Evolutionary conservation across 2,329 filamentous ascomycete species (phyloP).

Genomic region (Aspergillus chevalieri): DNA sequence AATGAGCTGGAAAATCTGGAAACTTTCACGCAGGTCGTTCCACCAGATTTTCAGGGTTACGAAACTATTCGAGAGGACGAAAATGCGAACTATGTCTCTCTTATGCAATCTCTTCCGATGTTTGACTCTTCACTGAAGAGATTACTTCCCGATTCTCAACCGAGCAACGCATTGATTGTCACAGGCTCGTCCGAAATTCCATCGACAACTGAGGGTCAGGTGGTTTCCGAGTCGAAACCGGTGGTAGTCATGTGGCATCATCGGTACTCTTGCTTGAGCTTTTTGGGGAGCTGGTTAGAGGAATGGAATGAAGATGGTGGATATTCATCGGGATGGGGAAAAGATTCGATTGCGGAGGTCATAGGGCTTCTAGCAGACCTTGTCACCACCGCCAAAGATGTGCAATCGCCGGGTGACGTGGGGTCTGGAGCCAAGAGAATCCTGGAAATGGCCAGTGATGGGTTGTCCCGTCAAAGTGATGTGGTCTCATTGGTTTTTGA

Average conservation of each 20-base stretch:
- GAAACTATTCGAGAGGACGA: slow-evolving; percentile 77
- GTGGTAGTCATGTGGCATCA: slow-evolving; percentile 69
- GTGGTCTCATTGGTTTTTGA: slow-evolving; percentile 77
- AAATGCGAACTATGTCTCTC: slow-evolving; percentile 69
- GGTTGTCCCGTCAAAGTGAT: slow-evolving; percentile 50
- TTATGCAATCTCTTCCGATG: slow-evolving; percentile 53
- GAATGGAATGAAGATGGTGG: slow-evolving; percentile 43
- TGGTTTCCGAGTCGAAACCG: slow-evolving; percentile 71
- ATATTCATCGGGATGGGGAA: slow-evolving; percentile 49
- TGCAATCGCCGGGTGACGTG: slow-evolving; percentile 24
- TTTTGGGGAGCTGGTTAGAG: slow-evolving; percentile 64
- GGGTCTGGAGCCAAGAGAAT: slow-evolving; percentile 38
- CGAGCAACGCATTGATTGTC: slow-evolving; percentile 30
- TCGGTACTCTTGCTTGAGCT: slow-evolving; percentile 70
- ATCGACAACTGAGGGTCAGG: slow-evolving; percentile 41
- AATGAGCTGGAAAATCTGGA: slow-evolving; percentile 63
- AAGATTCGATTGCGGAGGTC: slow-evolving; percentile 64
- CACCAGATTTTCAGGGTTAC: slow-evolving; percentile 65
- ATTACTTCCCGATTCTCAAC: slow-evolving; percentile 14
- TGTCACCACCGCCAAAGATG: slow-evolving; percentile 43
- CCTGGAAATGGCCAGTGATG: slow-evolving; percentile 46
- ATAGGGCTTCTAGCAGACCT: slow-evolving; percentile 68
- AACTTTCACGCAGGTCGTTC: slow-evolving; percentile 72
- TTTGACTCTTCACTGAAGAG: slow-evolving; percentile 26
- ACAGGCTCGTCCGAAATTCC: slow-evolving; percentile 33